These are phyloP conservation scores for Fusarium staphyleae DNA, from an alignment of 2,329 filamentous ascomycete species.

Conservation along the genomic window DNA sequence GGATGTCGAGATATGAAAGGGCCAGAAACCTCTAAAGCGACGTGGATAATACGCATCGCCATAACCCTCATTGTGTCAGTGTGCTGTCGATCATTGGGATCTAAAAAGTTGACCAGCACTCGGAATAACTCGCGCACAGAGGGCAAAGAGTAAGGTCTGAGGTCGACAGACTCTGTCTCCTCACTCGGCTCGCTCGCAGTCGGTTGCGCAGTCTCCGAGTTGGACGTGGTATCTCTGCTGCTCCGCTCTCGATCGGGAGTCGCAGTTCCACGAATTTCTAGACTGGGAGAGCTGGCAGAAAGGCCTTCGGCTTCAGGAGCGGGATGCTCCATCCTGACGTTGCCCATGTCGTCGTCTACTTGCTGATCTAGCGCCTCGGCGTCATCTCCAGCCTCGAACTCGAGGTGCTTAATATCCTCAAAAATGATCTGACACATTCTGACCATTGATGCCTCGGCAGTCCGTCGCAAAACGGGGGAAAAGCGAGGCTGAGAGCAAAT, in stretches of 20 bases:
- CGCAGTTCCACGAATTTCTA: slow-evolving; percentile 27
- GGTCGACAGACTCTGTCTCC: slow-evolving; percentile 60
- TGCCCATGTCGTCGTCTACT: slow-evolving; percentile 73
- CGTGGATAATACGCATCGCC: slow-evolving; percentile 95
- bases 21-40: slow-evolving; percentile 93
- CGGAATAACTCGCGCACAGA: slow-evolving; percentile 95
- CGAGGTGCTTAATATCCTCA: slow-evolving; percentile 85
- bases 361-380: slow-evolving; percentile 70
- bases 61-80: slow-evolving; percentile 97
- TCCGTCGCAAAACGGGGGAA: slow-evolving; percentile 87
- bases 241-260: slow-evolving; percentile 33
- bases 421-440: slow-evolving; percentile 99
- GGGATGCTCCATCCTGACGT: slow-evolving; percentile 75
- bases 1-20: slow-evolving; percentile 95
- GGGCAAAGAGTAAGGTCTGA: slow-evolving; percentile 90
- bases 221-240: slow-evolving; percentile 62
- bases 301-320: slow-evolving; percentile 30
- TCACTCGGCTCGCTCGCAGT: slow-evolving; percentile 46
- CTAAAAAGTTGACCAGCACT: slow-evolving; percentile 89
- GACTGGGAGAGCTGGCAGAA: slow-evolving; percentile 25
- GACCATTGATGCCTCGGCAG: slow-evolving; percentile 96
- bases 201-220: slow-evolving; percentile 46
- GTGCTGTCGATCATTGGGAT: slow-evolving; percentile 91
- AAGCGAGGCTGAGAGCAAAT: slow-evolving; percentile 96
- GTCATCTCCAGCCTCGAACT: slow-evolving; percentile 72